Percentiles rank a stretch among this genome's conserved stretches.
phyloP scores from a whole-genome alignment of 805 yeast genomes.

The Lipomyces starkeyi region DNA sequence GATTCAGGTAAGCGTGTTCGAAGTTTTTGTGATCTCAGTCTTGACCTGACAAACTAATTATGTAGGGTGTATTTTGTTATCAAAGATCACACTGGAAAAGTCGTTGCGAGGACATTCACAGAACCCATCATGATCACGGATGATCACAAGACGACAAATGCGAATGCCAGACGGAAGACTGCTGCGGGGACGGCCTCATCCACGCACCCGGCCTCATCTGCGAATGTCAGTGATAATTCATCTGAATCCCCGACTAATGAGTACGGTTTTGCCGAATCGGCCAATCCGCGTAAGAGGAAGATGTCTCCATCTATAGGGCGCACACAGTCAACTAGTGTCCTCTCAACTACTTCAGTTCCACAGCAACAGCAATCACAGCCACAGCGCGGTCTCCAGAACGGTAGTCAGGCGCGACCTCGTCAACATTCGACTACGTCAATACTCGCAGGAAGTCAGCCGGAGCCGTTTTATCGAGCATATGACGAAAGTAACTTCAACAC shows the following conservation, averaged over 20 bases:
- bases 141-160: conserved; percentile 68
- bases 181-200: background rate
- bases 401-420: conserved; percentile 5
- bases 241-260: conserved; percentile 34
- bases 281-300: conserved; percentile 32
- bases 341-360: background rate
- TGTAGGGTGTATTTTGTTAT: conserved; percentile 52
- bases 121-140: conserved; percentile 90
- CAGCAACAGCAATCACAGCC: conserved; percentile 14
- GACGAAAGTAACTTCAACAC: conserved; percentile 30
- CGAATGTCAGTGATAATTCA: conserved; percentile 27
- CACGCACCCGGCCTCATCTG: conserved; percentile 23
- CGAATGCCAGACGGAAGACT: conserved; percentile 28
- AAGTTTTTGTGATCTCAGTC: background rate
- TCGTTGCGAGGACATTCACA: conserved; percentile 75
- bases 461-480: conserved; percentile 9
- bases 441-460: background rate
- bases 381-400: conserved; percentile 3
- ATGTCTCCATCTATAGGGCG: conserved; percentile 23
- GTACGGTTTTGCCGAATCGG: conserved; percentile 25
- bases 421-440: background rate
- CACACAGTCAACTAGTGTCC: background rate
- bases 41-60: background rate
- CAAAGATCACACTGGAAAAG: conserved; percentile 62
- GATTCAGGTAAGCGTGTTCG: conserved; percentile 62